phyloP scores from a whole-genome alignment of 176 grass and related monocot species.

The Carex cristatella region DNA sequence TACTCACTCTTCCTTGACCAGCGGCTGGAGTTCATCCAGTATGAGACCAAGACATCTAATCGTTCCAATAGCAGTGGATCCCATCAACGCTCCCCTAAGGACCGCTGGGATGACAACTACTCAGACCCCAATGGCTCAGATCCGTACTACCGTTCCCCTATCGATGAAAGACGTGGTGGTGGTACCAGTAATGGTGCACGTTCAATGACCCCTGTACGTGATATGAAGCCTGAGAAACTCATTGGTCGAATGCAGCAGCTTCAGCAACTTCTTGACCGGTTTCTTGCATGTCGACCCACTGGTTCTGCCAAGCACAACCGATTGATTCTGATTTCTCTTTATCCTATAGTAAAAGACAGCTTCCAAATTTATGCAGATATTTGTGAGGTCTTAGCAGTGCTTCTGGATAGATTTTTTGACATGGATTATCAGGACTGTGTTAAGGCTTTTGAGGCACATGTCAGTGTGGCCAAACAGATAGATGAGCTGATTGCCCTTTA shows the following conservation, averaged over 20 bases:
- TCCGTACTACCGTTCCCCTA: conserved; percentile 12
- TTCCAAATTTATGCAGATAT: conserved; percentile 44
- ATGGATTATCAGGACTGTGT: conserved; percentile 66
- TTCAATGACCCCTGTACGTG: conserved; percentile 49
- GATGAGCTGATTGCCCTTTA: conserved; percentile 51
- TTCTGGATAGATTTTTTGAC: conserved; percentile 78
- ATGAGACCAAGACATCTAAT: conserved; percentile 27
- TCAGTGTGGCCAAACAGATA: conserved; percentile 49
- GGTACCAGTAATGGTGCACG: conserved; percentile 40
- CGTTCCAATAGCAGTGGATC: conserved; percentile 9
- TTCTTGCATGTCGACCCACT: conserved; percentile 87
- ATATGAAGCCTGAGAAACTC: conserved; percentile 78
- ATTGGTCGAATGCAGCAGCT: conserved; percentile 75
- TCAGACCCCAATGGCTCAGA: conserved; percentile 5
- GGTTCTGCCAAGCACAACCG: conserved; percentile 65
- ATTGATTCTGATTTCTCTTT: conserved; percentile 70
- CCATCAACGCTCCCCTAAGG: conserved; percentile 3
- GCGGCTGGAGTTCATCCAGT: conserved; percentile 48
- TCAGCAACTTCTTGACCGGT: conserved; percentile 86
- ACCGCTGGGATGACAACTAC: conserved; percentile 19
- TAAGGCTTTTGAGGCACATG: conserved; percentile 62
- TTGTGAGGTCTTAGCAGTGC: conserved; percentile 33
- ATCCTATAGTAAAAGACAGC: conserved; percentile 63
- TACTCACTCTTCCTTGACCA: conserved; percentile 79
- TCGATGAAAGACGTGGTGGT: conserved; percentile 23